Base-by-base conservation (phyloP, 768 basidiomycete genomes). In the Lepiota venenata region DNA sequence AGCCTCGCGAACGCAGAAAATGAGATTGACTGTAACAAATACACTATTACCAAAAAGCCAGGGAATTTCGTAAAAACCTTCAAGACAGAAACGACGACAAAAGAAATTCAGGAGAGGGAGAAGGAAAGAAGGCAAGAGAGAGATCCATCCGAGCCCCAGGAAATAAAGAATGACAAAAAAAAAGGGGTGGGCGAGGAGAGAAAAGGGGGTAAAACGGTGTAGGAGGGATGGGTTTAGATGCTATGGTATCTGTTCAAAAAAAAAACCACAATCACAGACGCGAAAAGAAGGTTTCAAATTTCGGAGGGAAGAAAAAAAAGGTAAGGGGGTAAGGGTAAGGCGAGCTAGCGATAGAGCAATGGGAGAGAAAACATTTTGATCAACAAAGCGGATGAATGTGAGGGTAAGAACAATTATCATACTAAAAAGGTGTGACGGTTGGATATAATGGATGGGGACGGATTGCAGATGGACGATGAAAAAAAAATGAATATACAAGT, bases 311-410 rank as follows among this genome's bases (percentile, higher is more conserved):
- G 18, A 21, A 41, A 25, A 44, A 35, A 43, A n/a, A 21, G 37
- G 25, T 25, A 5, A 27, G 16, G 46, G 20, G 20, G 41, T 21
- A 7, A 20, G 15, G 5, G 44, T 25, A 25, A 45, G 18, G 9
- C 29, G 35, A 50, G 35, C 29, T 44, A 51, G 35, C 43, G 20
- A 38, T 22, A 32, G 35, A 27, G 39, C 22, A n/a, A 55, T 40
- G 10, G 47, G 20, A 39, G 20, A 39, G 40, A 56, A 40, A 56
- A 50, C 43, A 56, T 49, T 50, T 50, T 37, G 42, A 38, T 44
- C 22, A 32, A 55, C 21, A 43, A 55, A 50, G 16, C 21, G n/a
- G 43, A 41, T 16, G 21, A 41, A 6, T 14, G 9, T 29, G 25
- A 42, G 21, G 36, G 35, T 3, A 20, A 44, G 32, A 38, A 12